phyloP scores from a whole-genome alignment of 345 rosid genomes.

The Combretum micranthum region DNA sequence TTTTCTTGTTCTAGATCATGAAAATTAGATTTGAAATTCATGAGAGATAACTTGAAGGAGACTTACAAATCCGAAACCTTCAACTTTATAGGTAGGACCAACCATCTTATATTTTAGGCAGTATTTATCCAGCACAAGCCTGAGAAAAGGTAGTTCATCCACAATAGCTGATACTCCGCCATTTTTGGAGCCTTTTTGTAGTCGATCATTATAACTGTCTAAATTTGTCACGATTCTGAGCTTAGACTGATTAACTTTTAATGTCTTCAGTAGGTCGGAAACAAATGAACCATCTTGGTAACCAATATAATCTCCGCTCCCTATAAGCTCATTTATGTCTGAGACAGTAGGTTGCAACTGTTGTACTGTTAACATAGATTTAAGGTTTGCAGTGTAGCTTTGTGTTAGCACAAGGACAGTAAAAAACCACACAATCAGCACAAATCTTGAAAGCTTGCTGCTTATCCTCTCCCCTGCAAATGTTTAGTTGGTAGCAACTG shows the following conservation, averaged over 20 bases:
- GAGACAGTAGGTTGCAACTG: too few species aligned
- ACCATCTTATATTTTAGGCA: conserved; percentile 16
- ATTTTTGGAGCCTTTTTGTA: conserved; percentile 14
- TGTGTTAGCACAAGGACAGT: conserved; percentile 13
- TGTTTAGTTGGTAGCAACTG: too few species aligned
- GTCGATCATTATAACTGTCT: conserved; percentile 2
- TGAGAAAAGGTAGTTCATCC: conserved; percentile 23
- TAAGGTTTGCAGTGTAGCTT: too few species aligned
- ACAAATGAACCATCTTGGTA: conserved; percentile 16
- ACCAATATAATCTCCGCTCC: conserved; percentile 12
- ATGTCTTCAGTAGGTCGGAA: neutral
- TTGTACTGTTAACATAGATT: too few species aligned
- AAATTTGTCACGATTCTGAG: neutral
- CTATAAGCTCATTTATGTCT: too few species aligned
- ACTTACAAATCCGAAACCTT: conserved; percentile 36
- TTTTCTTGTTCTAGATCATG: too few species aligned
- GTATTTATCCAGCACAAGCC: conserved; percentile 14
- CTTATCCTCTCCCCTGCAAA: conserved; percentile 18
- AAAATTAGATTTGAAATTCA: too few species aligned
- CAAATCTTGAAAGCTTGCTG: too few species aligned
- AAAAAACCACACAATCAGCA: conserved; percentile 18
- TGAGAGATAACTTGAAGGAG: too few species aligned
- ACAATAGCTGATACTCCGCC: conserved; percentile 30
- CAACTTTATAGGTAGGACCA: conserved; percentile 17
- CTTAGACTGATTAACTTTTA: neutral